phyloP scores from a whole-genome alignment of 2,329 filamentous ascomycete genomes.

The Plenodomus lindquistii region DNA sequence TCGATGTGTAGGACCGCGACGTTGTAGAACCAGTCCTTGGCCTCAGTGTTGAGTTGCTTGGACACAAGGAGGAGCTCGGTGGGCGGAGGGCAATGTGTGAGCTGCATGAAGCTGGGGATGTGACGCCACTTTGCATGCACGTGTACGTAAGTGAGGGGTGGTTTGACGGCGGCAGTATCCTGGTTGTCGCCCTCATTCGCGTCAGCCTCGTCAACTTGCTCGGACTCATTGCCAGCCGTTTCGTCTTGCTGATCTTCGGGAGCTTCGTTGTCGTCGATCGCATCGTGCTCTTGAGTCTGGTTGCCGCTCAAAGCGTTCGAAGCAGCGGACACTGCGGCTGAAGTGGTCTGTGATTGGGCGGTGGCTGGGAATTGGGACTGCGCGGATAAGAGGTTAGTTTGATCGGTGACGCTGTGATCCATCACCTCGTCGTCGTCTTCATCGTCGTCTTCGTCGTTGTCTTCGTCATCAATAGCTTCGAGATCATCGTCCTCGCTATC shows the following conservation, averaged over 20 bases:
- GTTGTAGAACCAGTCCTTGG: conserved; percentile 42
- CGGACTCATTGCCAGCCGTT: too few relatives aligned
- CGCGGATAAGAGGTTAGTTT: too few relatives aligned
- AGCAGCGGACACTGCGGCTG: too few relatives aligned
- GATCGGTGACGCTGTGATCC: conserved; percentile 5
- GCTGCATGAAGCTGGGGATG: conserved; percentile 38
- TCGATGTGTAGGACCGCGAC: conserved; percentile 32
- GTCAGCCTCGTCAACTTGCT: conserved; percentile 1
- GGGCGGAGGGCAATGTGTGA: conserved; percentile 37
- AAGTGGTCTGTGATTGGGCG: too few relatives aligned
- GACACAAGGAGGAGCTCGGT: conserved; percentile 33
- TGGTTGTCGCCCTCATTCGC: conserved; percentile 6
- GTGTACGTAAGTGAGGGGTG: conserved; percentile 11
- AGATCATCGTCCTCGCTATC: not conserved
- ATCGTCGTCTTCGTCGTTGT: conserved; percentile 4
- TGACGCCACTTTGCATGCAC: conserved; percentile 37
- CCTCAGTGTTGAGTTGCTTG: conserved; percentile 33
- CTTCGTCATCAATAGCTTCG: not conserved
- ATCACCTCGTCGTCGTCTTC: conserved; percentile 6
- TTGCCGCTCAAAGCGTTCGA: too few relatives aligned
- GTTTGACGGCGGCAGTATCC: conserved; percentile 1
- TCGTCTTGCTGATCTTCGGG: not conserved
- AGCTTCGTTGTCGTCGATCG: too few relatives aligned
- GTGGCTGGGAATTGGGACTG: too few relatives aligned
- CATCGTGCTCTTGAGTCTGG: too few relatives aligned